Percentiles rank a stretch among this genome's conserved stretches.
phyloP scores from a whole-genome alignment of 2,329 filamentous ascomycete genomes.

The Cordyceps pruinosa region DNA sequence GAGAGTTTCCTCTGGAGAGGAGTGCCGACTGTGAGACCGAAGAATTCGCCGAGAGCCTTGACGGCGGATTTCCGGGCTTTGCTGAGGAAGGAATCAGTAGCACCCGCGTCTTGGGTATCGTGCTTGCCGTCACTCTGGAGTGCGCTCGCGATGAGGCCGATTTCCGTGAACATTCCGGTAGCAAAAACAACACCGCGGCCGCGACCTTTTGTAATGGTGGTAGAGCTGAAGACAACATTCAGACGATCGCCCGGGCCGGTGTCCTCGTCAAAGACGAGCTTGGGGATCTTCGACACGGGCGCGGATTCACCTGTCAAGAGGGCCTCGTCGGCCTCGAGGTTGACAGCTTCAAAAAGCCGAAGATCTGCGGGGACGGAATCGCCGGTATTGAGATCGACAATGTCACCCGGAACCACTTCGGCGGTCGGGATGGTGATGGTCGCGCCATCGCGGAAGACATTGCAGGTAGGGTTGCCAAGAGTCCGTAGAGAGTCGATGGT shows the following conservation, averaged over 20 bases:
- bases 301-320: conserved; percentile 55
- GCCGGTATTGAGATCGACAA: conserved; percentile 42
- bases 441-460: conserved; percentile 31
- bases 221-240: conserved; percentile 50
- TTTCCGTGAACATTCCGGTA: conserved; percentile 54
- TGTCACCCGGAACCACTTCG: conserved; percentile 48
- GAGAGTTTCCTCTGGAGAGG: conserved; percentile 62
- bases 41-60: conserved; percentile 30
- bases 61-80: neutral
- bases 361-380: conserved; percentile 52
- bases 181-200: conserved; percentile 52
- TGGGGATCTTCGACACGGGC: conserved; percentile 43
- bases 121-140: conserved; percentile 23
- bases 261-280: conserved; percentile 30
- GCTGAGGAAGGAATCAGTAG: conserved; percentile 5
- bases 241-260: conserved; percentile 43
- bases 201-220: conserved; percentile 50
- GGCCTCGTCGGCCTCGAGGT: conserved; percentile 57
- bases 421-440: conserved; percentile 26
- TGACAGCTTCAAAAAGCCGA: conserved; percentile 47
- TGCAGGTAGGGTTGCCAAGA: conserved; percentile 30
- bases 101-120: neutral
- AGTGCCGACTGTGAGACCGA: conserved; percentile 49
- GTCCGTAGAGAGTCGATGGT: conserved; percentile 34
- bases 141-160: conserved; percentile 48